Conservation (phyloP, 208 protist genomes). For the Acanthamoeba lenticulata region DNA sequence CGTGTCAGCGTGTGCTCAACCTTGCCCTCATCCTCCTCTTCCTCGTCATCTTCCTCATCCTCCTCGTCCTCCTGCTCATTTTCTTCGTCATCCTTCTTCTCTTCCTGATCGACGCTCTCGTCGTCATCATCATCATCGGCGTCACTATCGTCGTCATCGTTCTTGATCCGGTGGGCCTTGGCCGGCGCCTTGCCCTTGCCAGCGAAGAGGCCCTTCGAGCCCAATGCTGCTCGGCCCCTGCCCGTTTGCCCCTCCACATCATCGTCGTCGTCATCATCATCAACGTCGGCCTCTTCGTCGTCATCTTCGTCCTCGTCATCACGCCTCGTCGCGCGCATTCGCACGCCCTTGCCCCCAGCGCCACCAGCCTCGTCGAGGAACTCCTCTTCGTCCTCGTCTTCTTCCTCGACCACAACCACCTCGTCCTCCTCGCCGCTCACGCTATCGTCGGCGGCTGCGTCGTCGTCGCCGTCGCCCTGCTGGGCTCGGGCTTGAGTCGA, state of each 20-base stretch:
- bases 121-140: not conserved
- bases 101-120: not conserved
- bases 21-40: not conserved
- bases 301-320: slow-evolving; percentile 1
- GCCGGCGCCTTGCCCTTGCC: not conserved
- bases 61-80: not conserved
- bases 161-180: not conserved
- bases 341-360: not conserved
- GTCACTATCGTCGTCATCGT: not conserved
- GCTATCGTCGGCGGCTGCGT: not conserved
- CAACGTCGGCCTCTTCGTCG: not conserved
- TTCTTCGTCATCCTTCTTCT: not conserved
- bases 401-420: not conserved
- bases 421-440: not conserved
- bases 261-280: not conserved
- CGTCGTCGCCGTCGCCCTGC: not conserved
- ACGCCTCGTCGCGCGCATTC: not conserved
- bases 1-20: not conserved
- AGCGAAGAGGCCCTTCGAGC: not conserved
- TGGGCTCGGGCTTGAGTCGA: not conserved
- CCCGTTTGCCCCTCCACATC: not conserved
- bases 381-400: not conserved
- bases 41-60: not conserved
- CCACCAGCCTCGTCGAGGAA: not conserved
- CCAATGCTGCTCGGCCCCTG: not conserved